Evolutionary conservation across 139 green algal species (phyloP).

Genomic region (Tetradesmus lagerheimii): DNA sequence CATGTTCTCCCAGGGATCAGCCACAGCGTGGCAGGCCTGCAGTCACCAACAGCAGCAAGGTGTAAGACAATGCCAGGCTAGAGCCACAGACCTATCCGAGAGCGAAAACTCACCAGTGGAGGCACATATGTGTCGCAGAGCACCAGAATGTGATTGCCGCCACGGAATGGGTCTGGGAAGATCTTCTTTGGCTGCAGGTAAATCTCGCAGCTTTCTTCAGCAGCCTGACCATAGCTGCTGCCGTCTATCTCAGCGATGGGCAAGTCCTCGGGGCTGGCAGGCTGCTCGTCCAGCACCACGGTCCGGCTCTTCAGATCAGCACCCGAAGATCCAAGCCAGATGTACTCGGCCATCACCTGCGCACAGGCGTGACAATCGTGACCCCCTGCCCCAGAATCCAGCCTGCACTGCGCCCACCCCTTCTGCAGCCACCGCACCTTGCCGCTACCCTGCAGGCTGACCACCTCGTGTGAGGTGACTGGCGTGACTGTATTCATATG

Average conservation of each 20-base stretch:
- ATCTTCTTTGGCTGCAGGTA: slow-evolving; percentile 75
- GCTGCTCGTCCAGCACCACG: slow-evolving; percentile 46
- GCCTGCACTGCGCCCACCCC: not conserved
- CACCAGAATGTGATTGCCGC: slow-evolving; percentile 80
- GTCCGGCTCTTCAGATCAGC: slow-evolving; percentile 58
- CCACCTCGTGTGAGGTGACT: not conserved
- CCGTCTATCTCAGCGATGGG: slow-evolving; percentile 44
- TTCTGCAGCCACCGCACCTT: slow-evolving; percentile 1
- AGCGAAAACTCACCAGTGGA: slow-evolving; percentile 9
- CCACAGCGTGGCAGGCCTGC: slow-evolving; percentile 17
- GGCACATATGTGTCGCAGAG: slow-evolving; percentile 79
- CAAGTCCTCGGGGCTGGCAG: slow-evolving; percentile 46
- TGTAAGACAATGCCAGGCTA: not conserved
- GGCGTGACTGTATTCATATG: not conserved
- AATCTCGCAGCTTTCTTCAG: slow-evolving; percentile 49
- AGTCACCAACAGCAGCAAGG: not conserved
- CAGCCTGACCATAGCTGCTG: slow-evolving; percentile 32
- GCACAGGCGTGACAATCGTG: not conserved
- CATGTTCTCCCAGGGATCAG: slow-evolving; percentile 24
- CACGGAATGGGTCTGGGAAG: slow-evolving; percentile 74
- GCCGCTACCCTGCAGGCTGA: slow-evolving; percentile 5
- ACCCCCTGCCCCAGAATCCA: not conserved
- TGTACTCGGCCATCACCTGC: slow-evolving; percentile 73
- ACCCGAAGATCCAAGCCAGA: slow-evolving; percentile 63
- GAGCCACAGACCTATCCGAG: not conserved